Evolutionary conservation across 106 monocot genomes (phyloP).

Genomic region (Dactylorhiza incarnata): DNA sequence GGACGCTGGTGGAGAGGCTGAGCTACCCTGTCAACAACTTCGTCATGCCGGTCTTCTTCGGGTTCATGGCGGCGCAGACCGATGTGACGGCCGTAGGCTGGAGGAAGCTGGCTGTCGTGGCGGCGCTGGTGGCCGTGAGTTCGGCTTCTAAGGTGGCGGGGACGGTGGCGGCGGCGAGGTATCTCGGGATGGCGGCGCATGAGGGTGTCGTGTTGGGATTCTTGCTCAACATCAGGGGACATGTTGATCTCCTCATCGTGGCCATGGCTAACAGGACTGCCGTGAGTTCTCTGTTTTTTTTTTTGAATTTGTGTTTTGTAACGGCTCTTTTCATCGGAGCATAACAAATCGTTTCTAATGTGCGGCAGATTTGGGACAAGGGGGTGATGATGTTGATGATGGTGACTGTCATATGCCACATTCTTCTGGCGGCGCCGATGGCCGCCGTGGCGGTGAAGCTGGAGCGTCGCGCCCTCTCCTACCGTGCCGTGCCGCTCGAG

Average conservation of each 20-base stretch:
- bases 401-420: constrained; percentile 35
- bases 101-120: background rate
- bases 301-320: background rate
- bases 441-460: constrained; percentile 23
- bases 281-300: background rate
- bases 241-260: constrained; percentile 45
- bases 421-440: constrained; percentile 37
- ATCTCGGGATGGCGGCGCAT: constrained; percentile 19
- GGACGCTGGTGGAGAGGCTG: constrained; percentile 40
- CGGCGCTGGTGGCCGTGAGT: constrained; percentile 13
- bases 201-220: constrained; percentile 41
- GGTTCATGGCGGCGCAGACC: constrained; percentile 19
- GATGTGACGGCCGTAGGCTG: constrained; percentile 10
- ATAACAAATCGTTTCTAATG: too few species aligned
- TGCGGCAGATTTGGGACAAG: constrained; percentile 20
- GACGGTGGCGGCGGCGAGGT: constrained; percentile 24
- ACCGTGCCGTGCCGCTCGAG: constrained; percentile 26
- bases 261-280: constrained; percentile 2
- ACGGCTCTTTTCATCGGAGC: too few species aligned
- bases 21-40: constrained; percentile 33
- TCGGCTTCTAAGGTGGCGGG: constrained; percentile 39
- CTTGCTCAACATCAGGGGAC: constrained; percentile 66
- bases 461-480: constrained; percentile 16
- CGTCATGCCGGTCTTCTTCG: constrained; percentile 49
- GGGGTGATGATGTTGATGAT: constrained; percentile 19